Evolutionary conservation across 2,329 filamentous ascomycete species (phyloP), one percentile per base, ranked within the genome.

Genomic region (Phaeosphaeria sp.): DNA sequence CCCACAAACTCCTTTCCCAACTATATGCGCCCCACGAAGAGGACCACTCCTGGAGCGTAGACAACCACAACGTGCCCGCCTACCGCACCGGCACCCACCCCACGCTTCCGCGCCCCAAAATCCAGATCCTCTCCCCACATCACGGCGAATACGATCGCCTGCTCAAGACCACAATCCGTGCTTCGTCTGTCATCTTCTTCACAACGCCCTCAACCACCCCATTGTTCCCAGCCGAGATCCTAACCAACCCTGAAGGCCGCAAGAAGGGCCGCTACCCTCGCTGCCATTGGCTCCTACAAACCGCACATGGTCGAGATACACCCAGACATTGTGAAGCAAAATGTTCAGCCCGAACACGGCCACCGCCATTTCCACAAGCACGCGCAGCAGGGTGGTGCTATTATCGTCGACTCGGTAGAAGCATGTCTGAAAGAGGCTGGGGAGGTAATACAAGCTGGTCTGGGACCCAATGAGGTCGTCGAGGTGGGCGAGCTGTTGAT

Each of bases 401-500:
- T 89, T 1, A 79, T 89, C 4, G 85, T 87, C 2, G 85, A 89
- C 71, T 93, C 90, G 10, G 82, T 96, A 0, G 89, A 92, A 25
- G 91, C 90, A 0, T 93, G 90, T 46, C 75, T 97, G 44, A 88
- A 89, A 66, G 92, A 97, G 72, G 90, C 93, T 0, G 94, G 94
- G 0, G 94, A 98, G 79, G 82, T 98, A 48, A 89, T 96, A 10
- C 87, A 92, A 64, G 91, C 92, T 0, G 88, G 87, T 0, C 80
- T 97, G 25, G 82, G 83, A 21, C 88, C 91, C 0, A 84, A 87
- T 46, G 89, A 96, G 66, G 84, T 97, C 3, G 91, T 97, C 0
- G 94, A 97, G 75, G 80, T 97, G 1, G 94, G 93, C 3, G 93
- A 97, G 72, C 80, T 97, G 48, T 77, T 89, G 59, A 89, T 89